Evolutionary conservation across 2,329 filamentous ascomycete genomes (phyloP), one percentile per base, ranked within the genome.

Genomic region (Talaromyces amestolkiae): DNA sequence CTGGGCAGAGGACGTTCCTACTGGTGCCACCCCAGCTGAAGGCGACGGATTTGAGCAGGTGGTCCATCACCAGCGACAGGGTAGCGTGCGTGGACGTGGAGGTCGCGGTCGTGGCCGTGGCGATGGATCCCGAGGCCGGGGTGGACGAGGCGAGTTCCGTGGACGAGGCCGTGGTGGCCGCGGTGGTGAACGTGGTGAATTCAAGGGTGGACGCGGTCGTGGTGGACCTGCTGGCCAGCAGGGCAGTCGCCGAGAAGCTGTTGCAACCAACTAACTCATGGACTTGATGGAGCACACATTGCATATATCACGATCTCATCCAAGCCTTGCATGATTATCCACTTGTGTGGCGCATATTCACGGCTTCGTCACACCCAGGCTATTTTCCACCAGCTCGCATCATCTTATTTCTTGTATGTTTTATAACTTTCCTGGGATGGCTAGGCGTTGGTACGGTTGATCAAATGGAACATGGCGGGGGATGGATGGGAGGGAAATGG

Each of bases 1-100:
- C 72, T 96, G 91, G 91, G 91, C 91, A 31, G 92, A 96, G 72
- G 91, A 95, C 67, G 86, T 91, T 71, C 86, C 89, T 19, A 86
- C 88, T 66, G 77, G 76, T 64, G 76, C 76, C 43, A 70, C 76
- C 35, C 59, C 69, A 5, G 68, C 71, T 39, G 68, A 70, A 22
- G 73, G 73, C 47, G 77, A 79, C 63, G 76, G 74, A 9, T 78
- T 78, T 51, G 76, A 78, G 61, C 72, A 70, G 60, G 75, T 78
- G 35, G 64, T 67, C 24, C 72, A 75, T 58, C 76, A 78, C 62
- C 70, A 73, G 66, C 72, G 75, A 65, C 74, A 77, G 67, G 68
- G 71, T 63, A 77, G 75, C 61, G 74, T 74, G 62, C 75, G 76
- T 27, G 73, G 76, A 27, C 72, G 77, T 61, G 75, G 75, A 58